Base-by-base conservation (phyloP, 2,329 filamentous ascomycete species). In the Alternaria brassicae region DNA sequence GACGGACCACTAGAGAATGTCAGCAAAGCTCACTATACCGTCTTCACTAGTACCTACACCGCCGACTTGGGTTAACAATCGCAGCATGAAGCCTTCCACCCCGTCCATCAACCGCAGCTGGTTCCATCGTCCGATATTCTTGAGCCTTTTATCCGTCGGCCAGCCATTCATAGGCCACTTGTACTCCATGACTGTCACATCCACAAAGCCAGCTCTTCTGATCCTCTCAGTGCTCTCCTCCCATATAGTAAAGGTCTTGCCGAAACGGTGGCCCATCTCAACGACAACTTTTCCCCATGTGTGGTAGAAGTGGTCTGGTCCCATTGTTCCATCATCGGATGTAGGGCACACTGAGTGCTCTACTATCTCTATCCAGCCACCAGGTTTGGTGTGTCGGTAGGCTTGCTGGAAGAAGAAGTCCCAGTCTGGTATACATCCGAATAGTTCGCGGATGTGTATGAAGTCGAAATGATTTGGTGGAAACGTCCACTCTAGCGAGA, bases 371-470 rank as follows among this genome's bases (percentile, higher is more conserved):
- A 81, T 65, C 69, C 73, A 81, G 42, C 80, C 80, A 6, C 80
- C 80, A 0, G 80, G 80, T 55, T 78, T 79, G 0, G 65, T 71
- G 61, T 77, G 74, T 10, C 59, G 56, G 56, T 77, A 74, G 4
- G 72, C 73, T 58, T 78, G 73, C 54, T 67, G 51, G 51, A 72
- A 79, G 62, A 83, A 80, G 54, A 75, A 74, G 53, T 79, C 74
- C 81, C 81, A 83, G 60, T 83, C 80, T 1, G 77, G 73, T 17
- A 83, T 77, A 53, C 76, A 79, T 12, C 81, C 81, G 51, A 79
- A 81, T 23, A 83, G 68, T 48, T 79, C 80, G 49, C 81, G 79
- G 15, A 81, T 70, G 63, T 84, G 81, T 44, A 83, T 78, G 58
- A 81, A 81, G 67, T 83, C 81, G 61, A 78, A 78, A 51, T 74